These are phyloP conservation scores for Ceratocystis lukuohia DNA, from an alignment of 2,329 filamentous ascomycete species.

Conservation along the genomic window DNA sequence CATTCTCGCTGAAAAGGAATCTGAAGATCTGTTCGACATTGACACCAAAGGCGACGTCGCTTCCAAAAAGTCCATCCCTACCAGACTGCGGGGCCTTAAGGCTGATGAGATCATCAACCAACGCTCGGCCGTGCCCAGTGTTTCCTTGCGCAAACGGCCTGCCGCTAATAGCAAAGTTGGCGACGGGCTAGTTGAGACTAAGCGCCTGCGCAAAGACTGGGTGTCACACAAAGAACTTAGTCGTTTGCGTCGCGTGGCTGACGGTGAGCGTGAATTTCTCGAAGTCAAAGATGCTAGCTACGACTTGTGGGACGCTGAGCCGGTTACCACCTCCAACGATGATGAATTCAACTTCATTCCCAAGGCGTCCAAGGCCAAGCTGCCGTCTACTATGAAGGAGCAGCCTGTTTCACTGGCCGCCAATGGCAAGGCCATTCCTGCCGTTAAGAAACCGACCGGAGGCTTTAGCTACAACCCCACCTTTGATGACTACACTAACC, in stretches of 20 bases:
- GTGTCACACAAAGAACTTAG: slow-evolving; percentile 74
- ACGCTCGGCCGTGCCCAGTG: slow-evolving; percentile 67
- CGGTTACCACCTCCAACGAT: slow-evolving; percentile 26
- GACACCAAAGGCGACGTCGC: slow-evolving; percentile 59
- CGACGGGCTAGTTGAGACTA: slow-evolving; percentile 59
- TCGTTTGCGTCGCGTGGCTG: slow-evolving; percentile 64
- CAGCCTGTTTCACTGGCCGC: slow-evolving; percentile 71
- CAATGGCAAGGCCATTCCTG: slow-evolving; percentile 64
- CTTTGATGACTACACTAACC: slow-evolving; percentile 71
- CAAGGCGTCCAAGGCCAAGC: slow-evolving; percentile 50
- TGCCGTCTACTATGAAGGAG: slow-evolving; percentile 61
- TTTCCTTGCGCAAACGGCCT: slow-evolving; percentile 64
- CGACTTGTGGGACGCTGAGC: slow-evolving; percentile 58
- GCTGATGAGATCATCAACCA: slow-evolving; percentile 82
- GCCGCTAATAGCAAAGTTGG: slow-evolving; percentile 46
- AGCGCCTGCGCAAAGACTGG: slow-evolving; percentile 64
- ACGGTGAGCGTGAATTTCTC: slow-evolving; percentile 49
- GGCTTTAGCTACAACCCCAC: slow-evolving; percentile 88
- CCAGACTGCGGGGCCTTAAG: slow-evolving; percentile 67
- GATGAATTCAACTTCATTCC: slow-evolving; percentile 52
- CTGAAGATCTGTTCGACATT: slow-evolving; percentile 72
- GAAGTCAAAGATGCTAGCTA: slow-evolving; percentile 50
- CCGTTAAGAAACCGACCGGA: slow-evolving; percentile 64
- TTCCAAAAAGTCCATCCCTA: slow-evolving; percentile 49
- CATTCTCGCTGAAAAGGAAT: slow-evolving; percentile 68